These are phyloP conservation scores for Calonectria leucothoes DNA, from an alignment of 2,329 filamentous ascomycete species.

Conservation along the genomic window DNA sequence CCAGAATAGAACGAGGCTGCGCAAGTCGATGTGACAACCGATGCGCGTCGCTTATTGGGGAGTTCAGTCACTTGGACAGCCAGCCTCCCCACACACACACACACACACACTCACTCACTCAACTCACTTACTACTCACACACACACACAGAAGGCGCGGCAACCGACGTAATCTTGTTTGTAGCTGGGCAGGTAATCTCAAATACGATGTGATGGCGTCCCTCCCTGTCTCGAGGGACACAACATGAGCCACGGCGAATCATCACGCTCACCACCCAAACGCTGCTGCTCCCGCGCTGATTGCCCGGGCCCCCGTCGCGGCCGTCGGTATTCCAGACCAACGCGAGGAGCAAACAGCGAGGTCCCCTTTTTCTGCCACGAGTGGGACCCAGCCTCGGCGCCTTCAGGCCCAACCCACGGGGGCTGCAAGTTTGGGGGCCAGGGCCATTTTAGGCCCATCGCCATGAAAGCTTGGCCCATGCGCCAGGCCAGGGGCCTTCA, in stretches of 20 bases:
- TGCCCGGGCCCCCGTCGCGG: background rate
- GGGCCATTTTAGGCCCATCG: conserved; percentile 32
- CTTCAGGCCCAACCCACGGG: conserved; percentile 9
- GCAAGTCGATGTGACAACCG: background rate
- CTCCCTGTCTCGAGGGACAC: background rate
- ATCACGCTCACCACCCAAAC: background rate
- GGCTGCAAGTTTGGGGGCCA: background rate
- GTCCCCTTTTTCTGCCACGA: conserved; percentile 10
- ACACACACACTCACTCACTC: background rate
- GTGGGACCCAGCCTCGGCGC: conserved; percentile 4
- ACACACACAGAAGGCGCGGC: background rate
- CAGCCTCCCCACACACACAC: background rate
- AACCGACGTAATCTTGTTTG: background rate
- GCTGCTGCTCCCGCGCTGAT: background rate
- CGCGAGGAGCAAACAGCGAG: background rate
- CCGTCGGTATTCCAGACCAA: background rate
- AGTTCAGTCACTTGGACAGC: background rate
- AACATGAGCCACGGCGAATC: background rate
- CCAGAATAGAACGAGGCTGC: conserved; percentile 1
- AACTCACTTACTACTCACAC: background rate
- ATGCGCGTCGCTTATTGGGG: conserved; percentile 2
- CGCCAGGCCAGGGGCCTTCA: conserved; percentile 26
- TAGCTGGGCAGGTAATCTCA: background rate
- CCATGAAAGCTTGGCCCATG: conserved; percentile 39
- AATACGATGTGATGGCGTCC: background rate